Percentiles rank a stretch among this genome's conserved stretches.
These are phyloP conservation scores for Davidsoniella eucalypti DNA, from an alignment of 2,329 filamentous ascomycete species.

Conservation along the genomic window DNA sequence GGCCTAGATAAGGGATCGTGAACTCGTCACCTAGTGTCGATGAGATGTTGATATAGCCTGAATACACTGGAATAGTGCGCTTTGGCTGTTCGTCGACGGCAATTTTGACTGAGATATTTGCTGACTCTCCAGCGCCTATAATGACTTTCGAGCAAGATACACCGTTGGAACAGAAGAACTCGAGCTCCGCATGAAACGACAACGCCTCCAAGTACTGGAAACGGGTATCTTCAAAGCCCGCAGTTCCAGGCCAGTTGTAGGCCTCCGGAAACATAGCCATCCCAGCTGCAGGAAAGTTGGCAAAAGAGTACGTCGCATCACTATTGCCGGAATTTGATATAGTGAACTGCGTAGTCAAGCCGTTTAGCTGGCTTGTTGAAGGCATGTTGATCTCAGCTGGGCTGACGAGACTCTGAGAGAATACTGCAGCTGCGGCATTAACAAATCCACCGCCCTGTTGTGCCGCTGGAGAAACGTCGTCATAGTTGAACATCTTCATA, in stretches of 20 bases:
- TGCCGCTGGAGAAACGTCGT: conserved; percentile 17
- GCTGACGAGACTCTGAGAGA: background rate
- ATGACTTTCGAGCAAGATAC: background rate
- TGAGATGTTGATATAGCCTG: background rate
- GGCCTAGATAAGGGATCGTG: conserved; percentile 4
- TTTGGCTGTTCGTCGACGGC: conserved; percentile 38
- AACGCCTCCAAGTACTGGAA: conserved; percentile 1
- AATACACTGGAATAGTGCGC: conserved; percentile 2
- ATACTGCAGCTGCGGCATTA: conserved; percentile 18
- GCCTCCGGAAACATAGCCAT: conserved; percentile 7
- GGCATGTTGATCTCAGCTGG: conserved; percentile 1
- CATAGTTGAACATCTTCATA: conserved; percentile 17
- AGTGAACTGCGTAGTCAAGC: background rate
- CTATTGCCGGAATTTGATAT: conserved; percentile 4
- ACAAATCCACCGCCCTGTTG: conserved; percentile 23
- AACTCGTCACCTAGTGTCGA: background rate
- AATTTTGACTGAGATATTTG: conserved; percentile 26
- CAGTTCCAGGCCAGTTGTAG: background rate
- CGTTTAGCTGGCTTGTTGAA: background rate
- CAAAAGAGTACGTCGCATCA: conserved; percentile 1
- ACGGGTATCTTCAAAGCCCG: background rate
- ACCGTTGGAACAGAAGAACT: background rate
- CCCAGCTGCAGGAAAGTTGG: background rate
- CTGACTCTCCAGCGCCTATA: background rate
- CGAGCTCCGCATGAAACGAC: background rate